Conservation (phyloP, 495 filamentous ascomycete species). For the Penicillium tannophilum region DNA sequence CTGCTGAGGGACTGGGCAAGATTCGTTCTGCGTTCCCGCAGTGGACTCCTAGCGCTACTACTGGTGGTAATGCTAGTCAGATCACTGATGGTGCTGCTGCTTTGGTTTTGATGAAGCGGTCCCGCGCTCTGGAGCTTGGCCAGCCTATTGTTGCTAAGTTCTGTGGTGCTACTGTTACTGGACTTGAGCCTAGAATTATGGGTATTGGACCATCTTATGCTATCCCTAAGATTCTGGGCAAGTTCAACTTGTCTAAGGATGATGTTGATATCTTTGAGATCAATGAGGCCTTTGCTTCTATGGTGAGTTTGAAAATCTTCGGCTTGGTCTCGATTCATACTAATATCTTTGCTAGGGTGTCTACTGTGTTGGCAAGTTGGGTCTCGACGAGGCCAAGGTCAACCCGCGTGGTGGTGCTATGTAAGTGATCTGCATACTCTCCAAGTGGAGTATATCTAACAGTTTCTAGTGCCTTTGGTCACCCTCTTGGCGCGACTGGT, state of each 20-base stretch:
- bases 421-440: conserved; percentile 27
- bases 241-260: conserved; percentile 72
- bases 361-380: conserved; percentile 79
- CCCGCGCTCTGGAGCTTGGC: conserved; percentile 75
- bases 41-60: conserved; percentile 81
- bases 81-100: conserved; percentile 94
- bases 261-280: conserved; percentile 91
- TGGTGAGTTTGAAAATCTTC: conserved; percentile 55
- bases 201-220: conserved; percentile 91
- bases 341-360: conserved; percentile 53
- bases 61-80: conserved; percentile 90
- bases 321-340: neutral
- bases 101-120: conserved; percentile 90
- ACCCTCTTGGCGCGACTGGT: conserved; percentile 79
- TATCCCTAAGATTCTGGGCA: conserved; percentile 87
- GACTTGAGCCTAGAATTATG: conserved; percentile 91
- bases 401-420: conserved; percentile 85
- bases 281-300: conserved; percentile 95
- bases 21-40: conserved; percentile 87
- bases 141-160: conserved; percentile 93
- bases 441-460: conserved; percentile 3
- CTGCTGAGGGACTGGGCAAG: conserved; percentile 76
- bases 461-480: conserved; percentile 64
- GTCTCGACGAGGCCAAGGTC: conserved; percentile 79
- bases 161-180: conserved; percentile 83